Conservation (phyloP, 225 moss, liverwort and hornwort species). For the Neckera pumila region DNA sequence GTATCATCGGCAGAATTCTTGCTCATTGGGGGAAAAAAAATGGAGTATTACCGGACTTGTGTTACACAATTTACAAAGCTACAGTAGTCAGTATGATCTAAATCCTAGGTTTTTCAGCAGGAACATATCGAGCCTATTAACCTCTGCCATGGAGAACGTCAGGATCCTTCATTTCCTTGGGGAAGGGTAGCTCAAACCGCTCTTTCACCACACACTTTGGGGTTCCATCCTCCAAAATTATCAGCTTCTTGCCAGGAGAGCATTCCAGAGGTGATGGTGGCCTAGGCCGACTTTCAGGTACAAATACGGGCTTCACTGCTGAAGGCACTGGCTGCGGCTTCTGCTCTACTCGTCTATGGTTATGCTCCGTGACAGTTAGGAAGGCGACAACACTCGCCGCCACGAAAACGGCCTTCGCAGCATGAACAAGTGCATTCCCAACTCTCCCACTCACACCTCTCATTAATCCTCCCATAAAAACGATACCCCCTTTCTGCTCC, state of each 20-base stretch:
- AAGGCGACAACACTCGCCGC: constrained; percentile 72
- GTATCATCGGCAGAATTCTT: neutral
- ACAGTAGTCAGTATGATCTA: neutral
- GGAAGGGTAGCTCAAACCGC: constrained; percentile 85
- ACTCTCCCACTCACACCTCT: constrained; percentile 33
- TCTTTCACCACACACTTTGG: constrained; percentile 86
- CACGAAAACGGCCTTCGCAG: constrained; percentile 61
- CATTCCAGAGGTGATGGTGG: constrained; percentile 40
- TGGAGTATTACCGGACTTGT: neutral
- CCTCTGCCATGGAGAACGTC: constrained; percentile 89
- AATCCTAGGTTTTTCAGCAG: neutral
- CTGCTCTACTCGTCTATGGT: constrained; percentile 54
- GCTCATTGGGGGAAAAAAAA: neutral
- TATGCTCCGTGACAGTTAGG: constrained; percentile 66
- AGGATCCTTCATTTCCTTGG: constrained; percentile 64
- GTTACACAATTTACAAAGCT: constrained; percentile 20
- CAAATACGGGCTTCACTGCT: constrained; percentile 10
- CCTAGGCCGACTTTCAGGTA: constrained; percentile 11
- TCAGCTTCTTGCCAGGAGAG: constrained; percentile 62
- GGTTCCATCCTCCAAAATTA: constrained; percentile 66
- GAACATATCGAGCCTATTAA: constrained; percentile 4
- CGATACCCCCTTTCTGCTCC: constrained; percentile 8
- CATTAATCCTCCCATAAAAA: constrained; percentile 44
- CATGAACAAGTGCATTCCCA: constrained; percentile 42
- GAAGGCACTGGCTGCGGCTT: constrained; percentile 12